Evolutionary conservation across 495 filamentous ascomycete species (phyloP), one percentile per base, ranked within the genome.

Genomic region (Neurospora terricola): DNA sequence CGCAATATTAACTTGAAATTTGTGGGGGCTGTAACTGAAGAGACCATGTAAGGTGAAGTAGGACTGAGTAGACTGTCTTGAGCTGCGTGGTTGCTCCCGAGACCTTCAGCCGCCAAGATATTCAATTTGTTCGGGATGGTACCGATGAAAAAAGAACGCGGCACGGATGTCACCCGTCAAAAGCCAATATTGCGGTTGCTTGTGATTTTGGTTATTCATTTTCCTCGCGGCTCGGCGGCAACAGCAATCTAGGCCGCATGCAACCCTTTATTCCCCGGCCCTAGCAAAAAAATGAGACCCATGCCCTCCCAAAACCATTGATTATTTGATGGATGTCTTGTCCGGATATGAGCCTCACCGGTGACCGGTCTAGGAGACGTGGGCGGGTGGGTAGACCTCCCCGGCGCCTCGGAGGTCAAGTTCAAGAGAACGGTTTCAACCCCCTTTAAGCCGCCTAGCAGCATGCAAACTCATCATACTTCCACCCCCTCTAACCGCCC

Each of bases 211-310:
- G 45, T 66, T 71, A 43, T 39, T 54, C 42, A 68, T 72, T 71
- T 18, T 72, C 48, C 48, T 36, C 39, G 71, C 74, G 59, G 74
- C 48, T 69, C 66, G 43, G 72, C 73, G 73, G 77, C 39, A 79
- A 78, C 75, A 80, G 48, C 10, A 71, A 9, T 69, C 68, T 42
- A 48, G 38, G 71, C 72, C 75, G 74, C 74, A 78, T 77, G 75
- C 71, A 80, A 54, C 75, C 75, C 54, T 73, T 78, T 80, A 76
- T 78, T 78, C 77, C 76, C 71, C 34, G 8, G n/a, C 45, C 36
- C 38, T 77, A 73, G 71, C 76, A 78, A 75, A 77, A 79, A 70
- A 70, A 72, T 38, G 62, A 72, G 70, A 72, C 69, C 7, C 27
- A 9, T 66, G 54, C 7, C 14, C 21, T 62, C 5, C 14, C 23